Evolutionary conservation across 2,329 filamentous ascomycete genomes (phyloP).

Genomic region (Nemania abortiva): DNA sequence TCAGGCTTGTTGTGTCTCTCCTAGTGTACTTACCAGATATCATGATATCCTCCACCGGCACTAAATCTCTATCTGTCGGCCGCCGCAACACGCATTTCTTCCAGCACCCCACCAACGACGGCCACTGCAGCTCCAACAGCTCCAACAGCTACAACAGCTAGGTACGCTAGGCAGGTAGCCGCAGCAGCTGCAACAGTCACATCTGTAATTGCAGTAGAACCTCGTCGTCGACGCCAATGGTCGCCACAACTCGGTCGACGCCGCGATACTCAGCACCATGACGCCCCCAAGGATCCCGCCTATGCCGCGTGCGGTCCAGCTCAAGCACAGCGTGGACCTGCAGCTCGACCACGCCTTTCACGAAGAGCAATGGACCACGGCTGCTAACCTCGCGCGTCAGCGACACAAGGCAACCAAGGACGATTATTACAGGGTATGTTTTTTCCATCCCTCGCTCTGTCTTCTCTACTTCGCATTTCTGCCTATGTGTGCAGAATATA

Average conservation of each 20-base stretch:
- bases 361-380: constrained; percentile 65
- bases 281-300: constrained; percentile 18
- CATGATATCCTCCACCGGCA: not conserved
- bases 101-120: not conserved
- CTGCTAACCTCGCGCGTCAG: constrained; percentile 65
- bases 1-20: not conserved
- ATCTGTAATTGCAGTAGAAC: not conserved
- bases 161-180: not conserved
- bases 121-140: not conserved
- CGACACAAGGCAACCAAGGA: constrained; percentile 63
- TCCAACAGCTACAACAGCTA: not conserved
- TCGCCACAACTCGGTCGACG: not conserved
- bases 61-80: not conserved
- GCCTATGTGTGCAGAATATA: not conserved
- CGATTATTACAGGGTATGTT: constrained; percentile 65
- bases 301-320: not conserved
- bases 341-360: constrained; percentile 65
- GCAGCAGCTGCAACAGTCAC: not conserved
- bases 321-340: constrained; percentile 33
- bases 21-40: not conserved
- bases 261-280: not conserved
- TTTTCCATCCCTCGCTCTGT: constrained; percentile 43
- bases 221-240: not conserved
- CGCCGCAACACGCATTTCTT: not conserved
- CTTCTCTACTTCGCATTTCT: not conserved